Conservation (phyloP, 805 yeast genomes). For the Saccharomycopsis selenospora region DNA sequence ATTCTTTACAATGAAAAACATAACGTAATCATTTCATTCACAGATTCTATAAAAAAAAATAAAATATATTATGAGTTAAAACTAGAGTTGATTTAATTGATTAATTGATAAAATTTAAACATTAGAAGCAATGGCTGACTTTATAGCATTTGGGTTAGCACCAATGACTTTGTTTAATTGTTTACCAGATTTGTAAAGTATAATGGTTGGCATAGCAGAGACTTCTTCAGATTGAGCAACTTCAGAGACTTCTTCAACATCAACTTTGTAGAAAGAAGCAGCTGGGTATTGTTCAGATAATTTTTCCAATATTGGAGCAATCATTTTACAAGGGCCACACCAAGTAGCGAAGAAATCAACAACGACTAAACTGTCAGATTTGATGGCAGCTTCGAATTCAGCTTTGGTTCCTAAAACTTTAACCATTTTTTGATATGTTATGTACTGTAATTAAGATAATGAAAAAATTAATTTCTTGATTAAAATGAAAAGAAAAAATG, state of each 20-base stretch:
- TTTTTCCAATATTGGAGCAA: slow-evolving; percentile 88
- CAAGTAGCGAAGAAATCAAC: slow-evolving; percentile 96
- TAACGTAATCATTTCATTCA: too few relatives aligned
- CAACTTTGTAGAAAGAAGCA: slow-evolving; percentile 81
- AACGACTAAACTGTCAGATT: slow-evolving; percentile 67
- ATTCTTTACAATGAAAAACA: too few relatives aligned
- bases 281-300: slow-evolving; percentile 55
- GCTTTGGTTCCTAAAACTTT: slow-evolving; percentile 38
- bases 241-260: slow-evolving; percentile 75
- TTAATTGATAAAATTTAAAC: slow-evolving; percentile 30
- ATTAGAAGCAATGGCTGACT: slow-evolving; percentile 52
- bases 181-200: slow-evolving; percentile 79
- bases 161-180: slow-evolving; percentile 77
- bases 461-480: too few relatives aligned
- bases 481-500: too few relatives aligned
- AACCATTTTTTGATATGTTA: slow-evolving; percentile 38
- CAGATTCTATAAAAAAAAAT: too few relatives aligned
- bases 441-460: too few relatives aligned
- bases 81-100: too few relatives aligned
- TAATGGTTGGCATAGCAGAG: slow-evolving; percentile 58
- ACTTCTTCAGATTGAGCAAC: slow-evolving; percentile 62
- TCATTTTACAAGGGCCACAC: slow-evolving; percentile 99
- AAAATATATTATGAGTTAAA: too few relatives aligned
- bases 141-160: slow-evolving; percentile 81
- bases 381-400: slow-evolving; percentile 64